These are phyloP conservation scores for Candida insectorum DNA, from an alignment of 805 yeast genomes.

Conservation along the genomic window DNA sequence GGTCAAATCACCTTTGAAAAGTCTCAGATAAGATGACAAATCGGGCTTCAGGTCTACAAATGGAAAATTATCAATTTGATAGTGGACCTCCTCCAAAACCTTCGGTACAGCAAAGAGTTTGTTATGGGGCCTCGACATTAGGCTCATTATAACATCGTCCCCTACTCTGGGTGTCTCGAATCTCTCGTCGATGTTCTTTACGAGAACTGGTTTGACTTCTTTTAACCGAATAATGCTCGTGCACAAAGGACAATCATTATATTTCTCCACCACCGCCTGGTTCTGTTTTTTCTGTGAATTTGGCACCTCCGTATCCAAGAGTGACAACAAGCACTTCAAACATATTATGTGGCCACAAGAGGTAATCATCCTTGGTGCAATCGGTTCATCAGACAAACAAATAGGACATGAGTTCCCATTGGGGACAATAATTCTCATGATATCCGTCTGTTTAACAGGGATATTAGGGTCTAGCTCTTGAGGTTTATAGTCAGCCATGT, in stretches of 20 bases:
- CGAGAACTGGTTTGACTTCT: conserved; percentile 63
- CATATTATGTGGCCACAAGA: conserved; percentile 94
- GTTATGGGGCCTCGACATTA: conserved; percentile 52
- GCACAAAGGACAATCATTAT: conserved; percentile 81
- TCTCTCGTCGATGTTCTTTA: conserved; percentile 46
- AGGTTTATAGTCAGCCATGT: conserved; percentile 48
- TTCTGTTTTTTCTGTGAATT: conserved; percentile 32
- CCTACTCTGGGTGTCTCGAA: conserved; percentile 58
- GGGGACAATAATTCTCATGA: conserved; percentile 73
- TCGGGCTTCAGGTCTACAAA: conserved; percentile 37
- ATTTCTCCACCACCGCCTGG: conserved; percentile 39
- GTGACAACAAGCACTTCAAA: conserved; percentile 71
- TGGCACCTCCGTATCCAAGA: conserved; percentile 55
- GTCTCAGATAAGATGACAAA: conserved; percentile 50
- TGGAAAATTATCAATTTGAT: conserved; percentile 45
- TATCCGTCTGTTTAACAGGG: conserved; percentile 58
- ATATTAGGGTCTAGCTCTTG: conserved; percentile 73
- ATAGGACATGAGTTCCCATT: conserved; percentile 86
- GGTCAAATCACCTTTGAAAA: conserved; percentile 61
- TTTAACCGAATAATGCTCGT: conserved; percentile 49
- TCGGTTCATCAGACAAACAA: conserved; percentile 77
- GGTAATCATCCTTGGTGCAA: conserved; percentile 89
- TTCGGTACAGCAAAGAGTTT: conserved; percentile 50
- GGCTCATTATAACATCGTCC: conserved; percentile 53
- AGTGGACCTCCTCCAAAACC: conserved; percentile 21